These are phyloP conservation scores for Kodamaea nitidulidarum DNA, from an alignment of 805 yeast genomes.

Conservation along the genomic window DNA sequence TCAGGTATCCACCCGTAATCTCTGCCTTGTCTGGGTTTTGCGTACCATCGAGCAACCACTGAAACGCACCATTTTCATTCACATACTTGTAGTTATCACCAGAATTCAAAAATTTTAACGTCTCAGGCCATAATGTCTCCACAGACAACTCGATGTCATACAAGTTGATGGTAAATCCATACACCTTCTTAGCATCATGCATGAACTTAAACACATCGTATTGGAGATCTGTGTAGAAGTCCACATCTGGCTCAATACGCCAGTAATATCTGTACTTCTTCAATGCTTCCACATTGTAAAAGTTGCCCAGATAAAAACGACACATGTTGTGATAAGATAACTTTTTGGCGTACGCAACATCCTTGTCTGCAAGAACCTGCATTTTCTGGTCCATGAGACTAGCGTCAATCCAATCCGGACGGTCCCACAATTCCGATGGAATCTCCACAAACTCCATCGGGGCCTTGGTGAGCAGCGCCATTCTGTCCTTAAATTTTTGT, in stretches of 20 bases:
- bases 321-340: conserved; percentile 81
- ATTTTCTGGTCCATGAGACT: conserved; percentile 40
- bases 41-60: conserved; percentile 48
- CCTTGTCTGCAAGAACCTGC: conserved; percentile 34
- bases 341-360: conserved; percentile 58
- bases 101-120: conserved; percentile 52
- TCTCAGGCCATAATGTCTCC: conserved; percentile 63
- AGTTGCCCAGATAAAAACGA: conserved; percentile 64
- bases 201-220: conserved; percentile 77
- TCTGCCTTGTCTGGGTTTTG: conserved; percentile 46
- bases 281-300: conserved; percentile 61
- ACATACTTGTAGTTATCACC: conserved; percentile 57
- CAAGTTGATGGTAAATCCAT: conserved; percentile 67
- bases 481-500: conserved; percentile 47
- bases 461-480: conserved; percentile 32
- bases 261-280: conserved; percentile 66
- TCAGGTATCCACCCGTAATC: conserved; percentile 48
- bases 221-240: conserved; percentile 62
- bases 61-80: conserved; percentile 46
- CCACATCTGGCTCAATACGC: conserved; percentile 76
- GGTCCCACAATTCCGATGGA: conserved; percentile 48
- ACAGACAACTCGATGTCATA: conserved; percentile 70
- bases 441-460: conserved; percentile 38
- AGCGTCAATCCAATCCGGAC: conserved; percentile 54
- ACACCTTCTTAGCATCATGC: conserved; percentile 61